Conservation (phyloP, 768 basidiomycete genomes). For the Leccinum olivaceopallidum region DNA sequence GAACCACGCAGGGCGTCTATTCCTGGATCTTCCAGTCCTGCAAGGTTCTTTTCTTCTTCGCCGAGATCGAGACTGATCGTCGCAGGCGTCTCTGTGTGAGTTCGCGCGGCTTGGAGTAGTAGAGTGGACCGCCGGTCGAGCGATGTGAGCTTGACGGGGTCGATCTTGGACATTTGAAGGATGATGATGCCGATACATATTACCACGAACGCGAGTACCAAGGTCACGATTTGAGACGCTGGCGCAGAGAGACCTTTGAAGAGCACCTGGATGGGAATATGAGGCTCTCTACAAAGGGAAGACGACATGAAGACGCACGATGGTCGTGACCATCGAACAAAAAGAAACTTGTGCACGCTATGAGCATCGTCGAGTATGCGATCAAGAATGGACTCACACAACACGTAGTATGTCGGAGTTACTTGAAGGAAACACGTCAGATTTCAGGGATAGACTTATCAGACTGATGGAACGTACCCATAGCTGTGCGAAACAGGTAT, state of each 20-base stretch:
- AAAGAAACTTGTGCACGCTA: conserved; percentile 61
- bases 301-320: conserved; percentile 46
- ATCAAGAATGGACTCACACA: conserved; percentile 52
- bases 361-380: neutral
- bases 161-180: conserved; percentile 94
- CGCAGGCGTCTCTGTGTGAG: conserved; percentile 57
- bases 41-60: conserved; percentile 58
- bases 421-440: conserved; percentile 44
- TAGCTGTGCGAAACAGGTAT: conserved; percentile 41
- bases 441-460: neutral
- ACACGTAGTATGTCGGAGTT: conserved; percentile 86
- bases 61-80: conserved; percentile 37
- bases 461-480: conserved; percentile 49
- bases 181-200: conserved; percentile 93
- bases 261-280: conserved; percentile 59
- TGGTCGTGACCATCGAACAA: conserved; percentile 81
- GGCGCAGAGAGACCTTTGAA: conserved; percentile 87
- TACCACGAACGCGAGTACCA: conserved; percentile 89
- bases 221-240: conserved; percentile 78
- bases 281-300: conserved; percentile 1
- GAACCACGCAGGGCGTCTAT: conserved; percentile 90
- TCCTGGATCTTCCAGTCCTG: conserved; percentile 84
- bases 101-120: conserved; percentile 81
- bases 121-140: conserved; percentile 91
- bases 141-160: conserved; percentile 72